These are phyloP conservation scores for Zygotorulaspora mrakii DNA, from an alignment of 1,139 yeast species.

Conservation along the genomic window DNA sequence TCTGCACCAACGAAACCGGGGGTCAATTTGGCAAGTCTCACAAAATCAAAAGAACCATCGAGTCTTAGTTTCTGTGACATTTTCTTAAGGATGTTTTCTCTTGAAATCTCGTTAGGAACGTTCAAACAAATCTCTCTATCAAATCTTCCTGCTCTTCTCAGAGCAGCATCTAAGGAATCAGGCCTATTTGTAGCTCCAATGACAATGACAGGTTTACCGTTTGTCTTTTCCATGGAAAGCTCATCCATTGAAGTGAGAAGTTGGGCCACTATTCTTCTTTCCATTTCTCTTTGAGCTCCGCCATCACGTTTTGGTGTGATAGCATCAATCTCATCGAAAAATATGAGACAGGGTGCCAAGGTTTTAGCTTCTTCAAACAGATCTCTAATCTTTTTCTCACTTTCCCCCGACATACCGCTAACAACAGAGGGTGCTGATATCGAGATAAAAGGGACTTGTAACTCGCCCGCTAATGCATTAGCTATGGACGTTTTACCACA, in stretches of 20 bases:
- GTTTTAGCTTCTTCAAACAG: constrained; percentile 88
- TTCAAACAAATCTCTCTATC: constrained; percentile 90
- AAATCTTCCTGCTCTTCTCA: constrained; percentile 94
- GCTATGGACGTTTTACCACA: constrained; percentile 98
- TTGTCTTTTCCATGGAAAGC: constrained; percentile 78
- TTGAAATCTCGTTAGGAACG: constrained; percentile 85
- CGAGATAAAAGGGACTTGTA: constrained; percentile 86
- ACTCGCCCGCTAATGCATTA: constrained; percentile 91
- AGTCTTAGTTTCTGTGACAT: constrained; percentile 67
- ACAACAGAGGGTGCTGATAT: constrained; percentile 95
- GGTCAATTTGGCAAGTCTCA: constrained; percentile 78
- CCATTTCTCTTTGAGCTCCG: constrained; percentile 98
- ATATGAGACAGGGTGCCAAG: constrained; percentile 87
- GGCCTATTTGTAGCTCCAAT: constrained; percentile 98
- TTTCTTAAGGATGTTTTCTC: constrained; percentile 70
- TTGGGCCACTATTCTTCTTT: constrained; percentile 93
- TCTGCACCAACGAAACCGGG: constrained; percentile 99
- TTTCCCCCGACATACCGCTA: constrained; percentile 99
- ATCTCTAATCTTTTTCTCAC: constrained; percentile 90
- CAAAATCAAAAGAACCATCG: constrained; percentile 67
- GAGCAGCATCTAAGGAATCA: constrained; percentile 91
- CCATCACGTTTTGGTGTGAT: constrained; percentile 94
- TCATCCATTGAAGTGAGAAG: constrained; percentile 92
- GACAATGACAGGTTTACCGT: constrained; percentile 89
- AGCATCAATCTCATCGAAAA: constrained; percentile 95